phyloP scores from a whole-genome alignment of 306 rosid genomes.

The Citrullus mucosospermus region DNA sequence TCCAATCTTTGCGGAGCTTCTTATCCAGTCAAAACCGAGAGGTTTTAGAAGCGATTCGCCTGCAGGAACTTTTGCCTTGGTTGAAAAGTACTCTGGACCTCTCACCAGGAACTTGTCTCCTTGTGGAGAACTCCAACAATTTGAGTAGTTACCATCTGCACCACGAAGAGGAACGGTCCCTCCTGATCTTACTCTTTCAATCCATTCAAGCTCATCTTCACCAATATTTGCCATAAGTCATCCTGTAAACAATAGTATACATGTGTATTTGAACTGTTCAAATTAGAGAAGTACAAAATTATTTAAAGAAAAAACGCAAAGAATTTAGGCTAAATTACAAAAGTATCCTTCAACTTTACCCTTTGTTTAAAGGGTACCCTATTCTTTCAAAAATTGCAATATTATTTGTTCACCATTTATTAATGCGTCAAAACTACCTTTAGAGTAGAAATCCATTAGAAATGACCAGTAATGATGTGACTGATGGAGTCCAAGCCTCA shows the following conservation, averaged over 20 bases:
- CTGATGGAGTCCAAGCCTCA: no score
- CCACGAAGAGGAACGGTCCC: slow-evolving; percentile 59
- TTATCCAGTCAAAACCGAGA: slow-evolving; percentile 90
- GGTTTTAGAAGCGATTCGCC: slow-evolving; percentile 67
- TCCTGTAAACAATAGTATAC: not conserved
- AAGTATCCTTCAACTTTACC: not conserved
- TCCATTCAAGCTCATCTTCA: slow-evolving; percentile 43
- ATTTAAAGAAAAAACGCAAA: not conserved
- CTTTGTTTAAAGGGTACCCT: no score
- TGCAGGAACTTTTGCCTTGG: slow-evolving; percentile 60
- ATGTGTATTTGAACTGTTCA: not conserved
- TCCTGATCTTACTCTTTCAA: slow-evolving; percentile 48
- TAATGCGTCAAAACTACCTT: no score
- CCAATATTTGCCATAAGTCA: slow-evolving; percentile 32
- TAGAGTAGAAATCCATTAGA: no score
- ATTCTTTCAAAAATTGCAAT: no score
- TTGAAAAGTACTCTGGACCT: slow-evolving; percentile 74
- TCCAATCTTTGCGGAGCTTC: slow-evolving; percentile 52
- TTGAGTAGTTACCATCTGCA: slow-evolving; percentile 37
- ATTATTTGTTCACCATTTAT: no score
- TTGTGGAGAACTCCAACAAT: slow-evolving; percentile 84
- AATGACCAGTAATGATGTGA: no score
- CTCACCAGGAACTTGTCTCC: slow-evolving; percentile 67
- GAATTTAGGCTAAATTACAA: not conserved
- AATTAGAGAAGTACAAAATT: not conserved